Evolutionary conservation across 225 moss, liverwort and hornwort species (phyloP), one percentile per base, ranked within the genome.

Genomic region (Bryoerythrophyllum caledonicum): DNA sequence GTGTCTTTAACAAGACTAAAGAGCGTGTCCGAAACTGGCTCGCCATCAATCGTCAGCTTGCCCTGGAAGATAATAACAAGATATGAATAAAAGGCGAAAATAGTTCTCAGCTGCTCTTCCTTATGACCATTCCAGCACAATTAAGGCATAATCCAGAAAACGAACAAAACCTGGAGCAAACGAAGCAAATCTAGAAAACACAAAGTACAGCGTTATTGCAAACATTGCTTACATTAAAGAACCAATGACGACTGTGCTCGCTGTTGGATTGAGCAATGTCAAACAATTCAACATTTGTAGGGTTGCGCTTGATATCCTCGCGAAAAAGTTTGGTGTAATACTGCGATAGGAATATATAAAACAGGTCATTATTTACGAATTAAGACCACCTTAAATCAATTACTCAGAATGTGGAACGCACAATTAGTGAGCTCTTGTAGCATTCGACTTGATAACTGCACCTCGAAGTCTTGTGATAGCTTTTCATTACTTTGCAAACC

Each of bases 171-270:
- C 24, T 60, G 34, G 25, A 60, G n/a, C 21, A 66, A 21, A 68
- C 11, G 27, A 17, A 27, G 53, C 40, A 15, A 54, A 64, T 25
- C 65, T 19, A 63, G 30, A 72, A 35, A 9, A 11, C 28, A 0
- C n/a, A 63, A 40, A 13, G 44, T 23, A 30, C n/a, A 54, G 23
- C 3, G 38, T 34, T 68, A 32, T 27, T 49, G 19, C 19, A 53
- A 67, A 56, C 51, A 49, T 71, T 62, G 60, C 84, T 76, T 91
- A 97, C 97, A 75, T 94, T 93, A 82, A 99, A 94, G 66, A 99
- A 99, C 97, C 97, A 99, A 81, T 99, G 97, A 65, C 94, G 90
- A 82, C 94, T 99, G 75, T 99, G 97, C 80, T 99, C 97, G 82
- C 97, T 99, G 76, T 99, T 99, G 40, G 94, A 99, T 79, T 99